Evolutionary conservation across 2,329 filamentous ascomycete species (phyloP).

Genomic region (Colletotrichum sp.): DNA sequence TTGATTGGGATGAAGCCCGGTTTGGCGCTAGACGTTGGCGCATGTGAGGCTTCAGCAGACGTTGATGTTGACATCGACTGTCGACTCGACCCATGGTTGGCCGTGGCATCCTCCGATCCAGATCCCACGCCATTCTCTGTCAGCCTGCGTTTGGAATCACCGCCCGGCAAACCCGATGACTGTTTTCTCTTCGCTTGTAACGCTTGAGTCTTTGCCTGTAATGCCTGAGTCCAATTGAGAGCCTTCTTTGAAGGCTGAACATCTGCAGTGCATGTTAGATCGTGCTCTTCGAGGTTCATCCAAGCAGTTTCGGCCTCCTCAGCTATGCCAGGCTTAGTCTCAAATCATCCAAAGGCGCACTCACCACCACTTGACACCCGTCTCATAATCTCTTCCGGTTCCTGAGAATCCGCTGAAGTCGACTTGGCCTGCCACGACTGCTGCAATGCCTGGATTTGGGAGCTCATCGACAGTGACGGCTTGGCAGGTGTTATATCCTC

Average conservation of each 20-base stretch:
- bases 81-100: neutral
- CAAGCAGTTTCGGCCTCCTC: neutral
- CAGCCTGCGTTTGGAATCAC: neutral
- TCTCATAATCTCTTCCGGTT: neutral
- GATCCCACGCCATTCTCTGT: neutral
- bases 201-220: neutral
- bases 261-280: neutral
- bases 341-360: neutral
- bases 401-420: neutral
- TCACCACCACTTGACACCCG: neutral
- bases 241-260: neutral
- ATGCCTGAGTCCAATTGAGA: neutral
- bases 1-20: neutral
- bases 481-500: neutral
- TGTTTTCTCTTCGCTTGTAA: neutral
- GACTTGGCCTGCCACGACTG: constrained; percentile 32
- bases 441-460: constrained; percentile 33
- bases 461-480: neutral
- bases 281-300: neutral
- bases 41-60: neutral
- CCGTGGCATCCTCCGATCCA: neutral
- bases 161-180: neutral
- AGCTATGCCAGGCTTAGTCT: neutral
- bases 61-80: neutral
- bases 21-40: neutral